Evolutionary conservation across 2,329 filamentous ascomycete genomes (phyloP).

Genomic region (Neofusicoccum laricinum): DNA sequence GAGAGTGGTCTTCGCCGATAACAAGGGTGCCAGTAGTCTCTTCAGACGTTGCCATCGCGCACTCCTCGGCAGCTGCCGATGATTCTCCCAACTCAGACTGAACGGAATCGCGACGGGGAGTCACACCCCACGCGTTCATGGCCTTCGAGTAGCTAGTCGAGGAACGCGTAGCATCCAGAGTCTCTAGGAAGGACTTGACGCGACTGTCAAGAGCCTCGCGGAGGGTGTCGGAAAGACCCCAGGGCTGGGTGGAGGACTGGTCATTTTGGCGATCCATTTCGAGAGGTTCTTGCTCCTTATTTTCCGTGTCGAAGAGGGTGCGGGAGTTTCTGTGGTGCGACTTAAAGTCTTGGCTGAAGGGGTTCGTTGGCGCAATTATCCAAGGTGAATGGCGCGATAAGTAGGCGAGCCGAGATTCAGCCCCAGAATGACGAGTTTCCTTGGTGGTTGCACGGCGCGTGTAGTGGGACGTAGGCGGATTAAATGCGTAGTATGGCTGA

Average conservation of each 20-base stretch:
- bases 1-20: not conserved
- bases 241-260: not conserved
- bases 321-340: not conserved
- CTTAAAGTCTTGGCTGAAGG: not conserved
- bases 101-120: not conserved
- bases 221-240: constrained; percentile 10
- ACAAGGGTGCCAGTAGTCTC: no score
- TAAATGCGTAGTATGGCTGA: not conserved
- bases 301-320: not conserved
- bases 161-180: not conserved
- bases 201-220: constrained; percentile 1
- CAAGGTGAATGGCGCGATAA: constrained; percentile 3
- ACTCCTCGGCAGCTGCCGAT: not conserved
- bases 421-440: not conserved
- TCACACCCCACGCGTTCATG: constrained; percentile 10
- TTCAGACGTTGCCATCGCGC: not conserved
- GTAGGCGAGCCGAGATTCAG: not conserved
- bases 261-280: constrained; percentile 10
- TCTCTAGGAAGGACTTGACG: constrained; percentile 8
- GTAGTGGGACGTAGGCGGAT: not conserved
- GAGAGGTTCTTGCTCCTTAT: not conserved
- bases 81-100: not conserved
- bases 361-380: constrained; percentile 1
- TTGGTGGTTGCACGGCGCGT: constrained; percentile 3
- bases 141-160: constrained; percentile 1